Conservation (phyloP, 148 eudicot genomes). For the Chenopodium formosanum region DNA sequence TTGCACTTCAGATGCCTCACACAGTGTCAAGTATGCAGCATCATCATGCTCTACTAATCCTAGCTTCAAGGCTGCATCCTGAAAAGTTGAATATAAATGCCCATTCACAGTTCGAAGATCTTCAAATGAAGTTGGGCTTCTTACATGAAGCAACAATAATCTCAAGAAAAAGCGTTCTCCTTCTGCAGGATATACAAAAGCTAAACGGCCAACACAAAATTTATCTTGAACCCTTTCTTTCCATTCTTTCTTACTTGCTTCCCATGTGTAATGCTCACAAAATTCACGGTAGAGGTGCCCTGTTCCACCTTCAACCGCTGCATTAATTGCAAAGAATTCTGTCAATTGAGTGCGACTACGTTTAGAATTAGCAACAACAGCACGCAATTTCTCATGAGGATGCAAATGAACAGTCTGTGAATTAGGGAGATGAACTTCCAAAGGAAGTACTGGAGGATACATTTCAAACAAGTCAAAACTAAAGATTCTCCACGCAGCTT, state of each 20-base stretch:
- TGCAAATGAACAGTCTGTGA: not conserved
- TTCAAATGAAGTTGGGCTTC: slow-evolving; percentile 2
- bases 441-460: not conserved
- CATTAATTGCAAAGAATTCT: not conserved
- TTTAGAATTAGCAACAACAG: too few species aligned
- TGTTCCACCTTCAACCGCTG: not conserved
- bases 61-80: not conserved
- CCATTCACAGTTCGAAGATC: not conserved
- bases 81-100: not conserved
- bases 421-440: not conserved
- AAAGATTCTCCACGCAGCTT: slow-evolving; percentile 21
- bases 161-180: slow-evolving; percentile 6
- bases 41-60: not conserved
- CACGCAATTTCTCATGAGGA: too few species aligned
- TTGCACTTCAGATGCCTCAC: not conserved
- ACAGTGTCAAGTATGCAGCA: not conserved
- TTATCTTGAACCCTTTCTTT: too few species aligned
- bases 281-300: not conserved
- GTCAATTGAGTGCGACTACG: not conserved
- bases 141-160: not conserved
- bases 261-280: not conserved
- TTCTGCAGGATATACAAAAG: not conserved
- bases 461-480: slow-evolving; percentile 16
- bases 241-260: not conserved
- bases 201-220: not conserved